Conservation (phyloP, 2,329 filamentous ascomycete genomes). For the Blastomyces parvus region DNA sequence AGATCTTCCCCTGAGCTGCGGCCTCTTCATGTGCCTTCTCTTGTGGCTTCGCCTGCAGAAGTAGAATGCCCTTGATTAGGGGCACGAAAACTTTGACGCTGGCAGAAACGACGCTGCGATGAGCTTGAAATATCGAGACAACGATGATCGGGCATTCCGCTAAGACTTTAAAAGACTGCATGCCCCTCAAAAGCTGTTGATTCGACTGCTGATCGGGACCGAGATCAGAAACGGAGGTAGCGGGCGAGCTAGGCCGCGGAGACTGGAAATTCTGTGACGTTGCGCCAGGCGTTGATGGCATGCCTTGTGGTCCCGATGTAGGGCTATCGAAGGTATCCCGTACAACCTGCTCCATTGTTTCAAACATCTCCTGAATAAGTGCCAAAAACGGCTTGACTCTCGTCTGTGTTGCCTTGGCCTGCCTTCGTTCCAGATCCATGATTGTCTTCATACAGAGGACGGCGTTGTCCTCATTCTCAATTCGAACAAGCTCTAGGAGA, state of each 20-base stretch:
- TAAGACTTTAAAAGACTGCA: slow-evolving; percentile 98
- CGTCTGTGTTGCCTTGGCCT: slow-evolving; percentile 67
- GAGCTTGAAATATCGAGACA: slow-evolving; percentile 93
- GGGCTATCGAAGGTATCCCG: slow-evolving; percentile 85
- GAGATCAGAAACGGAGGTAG: slow-evolving; percentile 70
- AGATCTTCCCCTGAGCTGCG: slow-evolving; percentile 65
- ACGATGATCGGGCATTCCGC: slow-evolving; percentile 98
- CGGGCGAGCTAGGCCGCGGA: slow-evolving; percentile 80
- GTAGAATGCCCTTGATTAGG: slow-evolving; percentile 79
- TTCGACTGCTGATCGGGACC: slow-evolving; percentile 73
- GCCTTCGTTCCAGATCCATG: slow-evolving; percentile 91
- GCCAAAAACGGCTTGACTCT: slow-evolving; percentile 85
- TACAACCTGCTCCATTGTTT: slow-evolving; percentile 91
- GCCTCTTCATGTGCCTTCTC: slow-evolving; percentile 85
- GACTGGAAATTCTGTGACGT: slow-evolving; percentile 65
- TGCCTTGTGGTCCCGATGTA: slow-evolving; percentile 40
- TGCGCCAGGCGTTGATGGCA: slow-evolving; percentile 45
- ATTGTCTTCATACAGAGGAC: slow-evolving; percentile 97
- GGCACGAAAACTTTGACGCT: slow-evolving; percentile 92
- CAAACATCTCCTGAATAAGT: slow-evolving; percentile 90
- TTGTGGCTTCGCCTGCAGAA: slow-evolving; percentile 85
- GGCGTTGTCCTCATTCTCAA: slow-evolving; percentile 97
- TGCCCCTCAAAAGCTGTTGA: slow-evolving; percentile 75
- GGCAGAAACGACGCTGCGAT: slow-evolving; percentile 64
- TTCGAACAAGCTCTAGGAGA: slow-evolving; percentile 76